Evolutionary conservation across 371 early-diverging fungal species (phyloP).

Genomic region (Spraguea lophii): DNA sequence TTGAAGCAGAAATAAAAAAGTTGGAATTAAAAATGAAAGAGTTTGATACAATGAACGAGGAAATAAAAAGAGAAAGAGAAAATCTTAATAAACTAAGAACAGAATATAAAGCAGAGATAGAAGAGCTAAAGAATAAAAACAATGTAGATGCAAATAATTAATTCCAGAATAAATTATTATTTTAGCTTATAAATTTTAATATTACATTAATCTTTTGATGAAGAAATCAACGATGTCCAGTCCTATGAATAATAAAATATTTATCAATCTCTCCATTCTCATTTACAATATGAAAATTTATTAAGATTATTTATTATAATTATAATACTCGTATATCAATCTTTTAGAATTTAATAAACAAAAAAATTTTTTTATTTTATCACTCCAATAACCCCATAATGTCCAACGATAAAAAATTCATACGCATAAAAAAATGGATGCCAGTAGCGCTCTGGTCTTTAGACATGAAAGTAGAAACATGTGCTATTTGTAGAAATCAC

Average conservation of each 20-base stretch:
- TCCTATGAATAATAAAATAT: too few relatives aligned
- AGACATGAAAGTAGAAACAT: conserved; percentile 91
- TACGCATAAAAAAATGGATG: conserved; percentile 30
- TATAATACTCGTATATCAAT: too few relatives aligned
- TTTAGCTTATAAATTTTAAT: too few relatives aligned
- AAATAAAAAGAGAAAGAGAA: conserved; percentile 29
- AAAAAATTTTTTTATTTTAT: too few relatives aligned
- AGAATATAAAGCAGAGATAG: not conserved
- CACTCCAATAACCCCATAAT: too few relatives aligned
- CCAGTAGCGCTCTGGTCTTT: conserved; percentile 46
- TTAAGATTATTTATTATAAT: too few relatives aligned
- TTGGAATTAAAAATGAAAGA: conserved; percentile 33
- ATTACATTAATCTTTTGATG: too few relatives aligned
- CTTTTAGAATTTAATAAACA: too few relatives aligned
- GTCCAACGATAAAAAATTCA: conserved; percentile 12
- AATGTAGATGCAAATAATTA: not conserved
- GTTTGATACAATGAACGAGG: conserved; percentile 20
- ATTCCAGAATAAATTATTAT: too few relatives aligned
- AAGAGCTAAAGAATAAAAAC: not conserved
- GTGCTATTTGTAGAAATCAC: conserved; percentile 97
- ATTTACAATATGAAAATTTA: too few relatives aligned
- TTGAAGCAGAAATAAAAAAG: conserved; percentile 34
- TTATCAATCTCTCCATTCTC: too few relatives aligned
- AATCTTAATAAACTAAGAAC: conserved; percentile 9
- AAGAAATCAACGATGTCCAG: too few relatives aligned